A percentile compares a stretch with the other conserved stretches of the same genome.
These are phyloP conservation scores for Populus tremula DNA, from an alignment of 345 rosid species.

Conservation along the genomic window DNA sequence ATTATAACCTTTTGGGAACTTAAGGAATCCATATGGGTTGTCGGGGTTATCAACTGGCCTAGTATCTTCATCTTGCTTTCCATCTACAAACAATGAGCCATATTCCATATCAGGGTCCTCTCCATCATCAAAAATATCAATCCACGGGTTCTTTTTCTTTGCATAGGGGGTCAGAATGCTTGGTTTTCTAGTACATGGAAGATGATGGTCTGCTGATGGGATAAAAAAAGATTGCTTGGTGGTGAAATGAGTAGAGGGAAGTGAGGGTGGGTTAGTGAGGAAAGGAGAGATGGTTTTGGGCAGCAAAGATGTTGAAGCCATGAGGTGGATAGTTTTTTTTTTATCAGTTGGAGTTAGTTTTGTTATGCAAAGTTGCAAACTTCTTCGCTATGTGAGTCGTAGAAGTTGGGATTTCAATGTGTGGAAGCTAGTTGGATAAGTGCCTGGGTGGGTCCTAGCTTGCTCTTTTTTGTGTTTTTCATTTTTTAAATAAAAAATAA, in stretches of 20 bases:
- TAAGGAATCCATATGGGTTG: conserved; percentile 85
- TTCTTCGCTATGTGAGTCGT: not conserved
- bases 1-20: conserved; percentile 72
- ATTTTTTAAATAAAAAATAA: too few relatives aligned
- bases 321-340: not conserved
- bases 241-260: conserved; percentile 29
- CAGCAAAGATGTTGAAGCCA: conserved; percentile 54
- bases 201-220: conserved; percentile 21
- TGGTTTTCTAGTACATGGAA: conserved; percentile 19
- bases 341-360: not conserved
- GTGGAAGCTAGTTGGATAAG: conserved; percentile 66
- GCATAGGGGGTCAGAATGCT: conserved; percentile 29
- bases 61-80: conserved; percentile 90
- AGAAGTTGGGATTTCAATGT: conserved; percentile 34
- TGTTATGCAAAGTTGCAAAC: not conserved
- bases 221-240: conserved; percentile 35
- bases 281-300: conserved; percentile 55
- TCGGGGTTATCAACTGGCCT: conserved; percentile 73
- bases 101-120: conserved; percentile 69
- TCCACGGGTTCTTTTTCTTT: conserved; percentile 79
- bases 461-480: too few relatives aligned
- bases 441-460: conserved; percentile 42
- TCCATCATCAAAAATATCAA: conserved; percentile 77
- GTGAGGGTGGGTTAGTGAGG: conserved; percentile 42
- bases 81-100: conserved; percentile 73